Evolutionary conservation across 495 filamentous ascomycete species (phyloP).

Genomic region (Xeromyces bisporus): DNA sequence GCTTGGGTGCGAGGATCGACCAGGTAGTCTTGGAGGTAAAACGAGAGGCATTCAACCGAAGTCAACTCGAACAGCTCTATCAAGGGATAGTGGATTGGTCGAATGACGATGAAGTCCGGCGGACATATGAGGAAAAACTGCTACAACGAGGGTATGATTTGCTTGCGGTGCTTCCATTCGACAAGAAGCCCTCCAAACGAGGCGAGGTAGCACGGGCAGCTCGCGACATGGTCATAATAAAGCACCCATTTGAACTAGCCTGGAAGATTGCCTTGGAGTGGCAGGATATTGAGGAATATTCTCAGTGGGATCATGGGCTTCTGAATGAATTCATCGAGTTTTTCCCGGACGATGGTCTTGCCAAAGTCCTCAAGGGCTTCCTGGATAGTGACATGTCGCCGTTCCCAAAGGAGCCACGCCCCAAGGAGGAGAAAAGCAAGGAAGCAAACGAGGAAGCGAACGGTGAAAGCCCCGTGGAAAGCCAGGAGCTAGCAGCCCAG

Average conservation of each 20-base stretch:
- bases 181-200: conserved; percentile 50
- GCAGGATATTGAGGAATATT: conserved; percentile 57
- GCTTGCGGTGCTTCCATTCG: conserved; percentile 44
- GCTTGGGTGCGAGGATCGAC: conserved; percentile 65
- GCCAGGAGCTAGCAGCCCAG: conserved; percentile 41
- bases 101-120: conserved; percentile 66
- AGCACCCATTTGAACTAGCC: conserved; percentile 75
- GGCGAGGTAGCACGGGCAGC: conserved; percentile 56
- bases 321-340: conserved; percentile 64
- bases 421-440: conserved; percentile 19
- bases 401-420: conserved; percentile 33
- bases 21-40: conserved; percentile 80
- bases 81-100: conserved; percentile 75
- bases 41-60: conserved; percentile 56
- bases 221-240: conserved; percentile 86
- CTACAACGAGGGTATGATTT: conserved; percentile 65
- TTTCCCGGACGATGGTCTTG: conserved; percentile 70
- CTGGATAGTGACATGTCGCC: conserved; percentile 72
- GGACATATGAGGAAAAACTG: conserved; percentile 78
- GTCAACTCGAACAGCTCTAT: conserved; percentile 58
- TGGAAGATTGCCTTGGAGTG: conserved; percentile 87
- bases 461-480: conserved; percentile 13
- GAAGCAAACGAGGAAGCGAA: conserved; percentile 14
- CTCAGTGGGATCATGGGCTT: conserved; percentile 54
- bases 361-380: conserved; percentile 64